These are phyloP conservation scores for Cladophialophora carrionii DNA, from an alignment of 2,329 filamentous ascomycete genomes.

Conservation along the genomic window DNA sequence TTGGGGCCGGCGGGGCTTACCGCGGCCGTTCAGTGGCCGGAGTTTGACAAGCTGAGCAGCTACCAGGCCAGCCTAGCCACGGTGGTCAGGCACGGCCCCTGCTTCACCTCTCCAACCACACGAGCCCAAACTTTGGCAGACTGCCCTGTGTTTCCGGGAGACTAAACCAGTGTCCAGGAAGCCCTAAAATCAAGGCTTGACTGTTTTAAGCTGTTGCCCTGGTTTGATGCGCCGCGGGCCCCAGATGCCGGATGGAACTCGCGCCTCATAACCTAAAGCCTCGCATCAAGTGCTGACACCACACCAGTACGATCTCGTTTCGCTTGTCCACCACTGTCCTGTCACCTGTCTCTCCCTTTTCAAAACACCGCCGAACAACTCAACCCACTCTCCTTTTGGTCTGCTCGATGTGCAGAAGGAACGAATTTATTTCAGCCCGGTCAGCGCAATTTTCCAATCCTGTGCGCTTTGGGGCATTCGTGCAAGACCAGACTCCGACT, in stretches of 20 bases:
- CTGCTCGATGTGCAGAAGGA: constrained; percentile 1
- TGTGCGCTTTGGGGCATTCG: not conserved
- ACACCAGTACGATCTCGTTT: constrained; percentile 20
- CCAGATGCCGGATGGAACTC: constrained; percentile 14
- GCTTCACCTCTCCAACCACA: not conserved
- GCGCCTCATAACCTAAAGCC: constrained; percentile 13
- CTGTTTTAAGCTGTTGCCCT: constrained; percentile 17
- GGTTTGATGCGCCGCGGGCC: constrained; percentile 10
- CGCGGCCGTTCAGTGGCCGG: constrained; percentile 7
- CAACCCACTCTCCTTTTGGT: not conserved
- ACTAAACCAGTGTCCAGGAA: constrained; percentile 6
- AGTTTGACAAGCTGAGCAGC: constrained; percentile 8
- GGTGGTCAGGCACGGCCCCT: constrained; percentile 11
- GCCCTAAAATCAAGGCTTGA: constrained; percentile 10
- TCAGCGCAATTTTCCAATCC: constrained; percentile 21
- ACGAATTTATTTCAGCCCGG: constrained; percentile 3
- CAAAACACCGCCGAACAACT: not conserved
- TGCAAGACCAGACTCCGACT: not conserved
- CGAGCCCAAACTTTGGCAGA: constrained; percentile 8
- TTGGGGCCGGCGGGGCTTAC: constrained; percentile 1
- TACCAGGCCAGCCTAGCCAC: constrained; percentile 2
- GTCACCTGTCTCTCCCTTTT: constrained; percentile 17
- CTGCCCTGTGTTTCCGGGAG: constrained; percentile 7
- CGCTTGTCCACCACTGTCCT: constrained; percentile 17
- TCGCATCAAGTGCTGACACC: constrained; percentile 20